Evolutionary conservation across 1,139 yeast species (phyloP).

Genomic region (Kurtzmaniella natalensis): DNA sequence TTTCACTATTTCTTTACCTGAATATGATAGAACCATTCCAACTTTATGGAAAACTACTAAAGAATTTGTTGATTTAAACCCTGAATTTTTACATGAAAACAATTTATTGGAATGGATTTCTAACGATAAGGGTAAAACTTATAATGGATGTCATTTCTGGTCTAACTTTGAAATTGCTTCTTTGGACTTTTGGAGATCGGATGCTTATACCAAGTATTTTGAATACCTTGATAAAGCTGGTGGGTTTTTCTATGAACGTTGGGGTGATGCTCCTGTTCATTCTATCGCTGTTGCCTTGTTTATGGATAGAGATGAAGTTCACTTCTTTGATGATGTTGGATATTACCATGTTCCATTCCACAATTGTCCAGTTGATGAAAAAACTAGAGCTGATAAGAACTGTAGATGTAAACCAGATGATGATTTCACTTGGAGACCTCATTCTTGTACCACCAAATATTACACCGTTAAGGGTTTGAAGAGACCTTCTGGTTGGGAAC

Average conservation of each 20-base stretch:
- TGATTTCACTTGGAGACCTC: constrained; percentile 84
- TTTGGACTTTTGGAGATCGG: constrained; percentile 68
- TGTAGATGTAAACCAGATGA: constrained; percentile 70
- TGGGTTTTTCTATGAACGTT: constrained; percentile 86
- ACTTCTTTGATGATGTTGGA: constrained; percentile 80
- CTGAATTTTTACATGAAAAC: constrained; percentile 59
- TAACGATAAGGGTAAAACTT: constrained; percentile 61
- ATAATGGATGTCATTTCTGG: constrained; percentile 86
- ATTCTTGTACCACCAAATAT: constrained; percentile 77
- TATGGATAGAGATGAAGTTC: constrained; percentile 60
- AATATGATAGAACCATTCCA: constrained; percentile 73
- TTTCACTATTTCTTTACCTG: constrained; percentile 79
- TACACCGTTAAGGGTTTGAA: constrained; percentile 57
- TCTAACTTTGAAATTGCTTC: constrained; percentile 81
- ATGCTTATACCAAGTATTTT: constrained; percentile 65
- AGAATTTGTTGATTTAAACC: constrained; percentile 59
- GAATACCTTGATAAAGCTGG: constrained; percentile 72
- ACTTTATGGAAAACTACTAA: constrained; percentile 79
- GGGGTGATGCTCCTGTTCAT: constrained; percentile 95
- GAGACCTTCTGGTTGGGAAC: constrained; percentile 78
- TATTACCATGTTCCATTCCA: constrained; percentile 75
- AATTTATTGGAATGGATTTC: constrained; percentile 72
- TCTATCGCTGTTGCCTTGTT: constrained; percentile 81
- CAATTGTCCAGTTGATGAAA: constrained; percentile 70
- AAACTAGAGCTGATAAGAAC: constrained; percentile 46